phyloP scores from a whole-genome alignment of 495 filamentous ascomycete genomes.

The Aspergillus conjunctus region DNA sequence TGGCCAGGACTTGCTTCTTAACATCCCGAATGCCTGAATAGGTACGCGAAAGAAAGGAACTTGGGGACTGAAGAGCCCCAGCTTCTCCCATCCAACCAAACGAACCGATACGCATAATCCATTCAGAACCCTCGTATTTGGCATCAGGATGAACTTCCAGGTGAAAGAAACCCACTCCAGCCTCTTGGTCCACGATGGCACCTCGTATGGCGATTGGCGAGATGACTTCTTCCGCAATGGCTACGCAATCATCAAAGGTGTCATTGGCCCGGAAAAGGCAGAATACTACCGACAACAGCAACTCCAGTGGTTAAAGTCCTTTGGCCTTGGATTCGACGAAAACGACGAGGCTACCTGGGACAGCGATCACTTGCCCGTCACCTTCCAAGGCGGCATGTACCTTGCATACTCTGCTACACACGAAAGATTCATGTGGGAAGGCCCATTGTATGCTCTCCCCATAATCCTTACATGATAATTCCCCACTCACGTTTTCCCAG shows the following conservation, averaged over 20 bases:
- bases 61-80: no score
- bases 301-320: conserved; percentile 42
- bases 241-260: conserved; percentile 35
- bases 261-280: conserved; percentile 30
- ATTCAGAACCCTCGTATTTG: no score
- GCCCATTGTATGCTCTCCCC: conserved; percentile 18
- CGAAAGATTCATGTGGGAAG: conserved; percentile 35
- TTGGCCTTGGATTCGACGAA: conserved; percentile 40
- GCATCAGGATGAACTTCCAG: no score
- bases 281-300: conserved; percentile 36
- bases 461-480: no score
- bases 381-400: conserved; percentile 41
- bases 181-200: background rate
- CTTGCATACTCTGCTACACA: conserved; percentile 30
- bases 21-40: no score
- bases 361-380: conserved; percentile 37
- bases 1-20: no score
- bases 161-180: background rate
- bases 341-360: conserved; percentile 42
- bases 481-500: no score
- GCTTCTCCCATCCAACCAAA: no score
- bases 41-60: no score
- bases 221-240: conserved; percentile 40
- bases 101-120: no score
- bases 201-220: conserved; percentile 39